phyloP scores from a whole-genome alignment of 164 flowering plant genomes.

The Nymphaea thermarum region DNA sequence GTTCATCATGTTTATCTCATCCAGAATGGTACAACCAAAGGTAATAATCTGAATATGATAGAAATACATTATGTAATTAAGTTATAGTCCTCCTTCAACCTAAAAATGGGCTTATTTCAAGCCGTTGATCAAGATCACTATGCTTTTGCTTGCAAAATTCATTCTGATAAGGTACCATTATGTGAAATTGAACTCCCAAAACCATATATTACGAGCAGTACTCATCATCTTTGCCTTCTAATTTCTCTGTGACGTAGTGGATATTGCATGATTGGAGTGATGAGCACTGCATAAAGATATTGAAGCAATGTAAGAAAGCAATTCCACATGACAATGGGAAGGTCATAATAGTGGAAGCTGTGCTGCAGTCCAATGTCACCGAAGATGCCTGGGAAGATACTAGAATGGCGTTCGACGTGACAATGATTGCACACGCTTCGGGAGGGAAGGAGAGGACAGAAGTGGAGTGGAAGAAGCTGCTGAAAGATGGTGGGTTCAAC shows the following conservation, averaged over 20 bases:
- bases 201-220: too few relatives aligned
- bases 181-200: too few relatives aligned
- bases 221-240: too few relatives aligned
- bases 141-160: too few relatives aligned
- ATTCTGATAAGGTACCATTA: too few relatives aligned
- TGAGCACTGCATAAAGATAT: constrained; percentile 3
- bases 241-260: neutral
- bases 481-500: constrained; percentile 4
- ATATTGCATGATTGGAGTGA: constrained; percentile 5
- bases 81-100: too few relatives aligned
- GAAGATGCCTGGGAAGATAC: neutral
- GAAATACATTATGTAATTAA: too few relatives aligned
- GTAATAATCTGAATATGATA: too few relatives aligned
- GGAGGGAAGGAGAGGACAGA: constrained; percentile 7
- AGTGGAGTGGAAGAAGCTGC: constrained; percentile 6
- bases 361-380: neutral
- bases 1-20: too few relatives aligned
- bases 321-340: constrained; percentile 4
- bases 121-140: too few relatives aligned
- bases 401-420: constrained; percentile 34
- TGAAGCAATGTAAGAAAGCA: constrained; percentile 2
- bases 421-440: constrained; percentile 29
- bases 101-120: too few relatives aligned
- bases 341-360: constrained; percentile 2
- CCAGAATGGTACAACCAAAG: too few relatives aligned